Evolutionary conservation across 1,139 yeast species (phyloP), one percentile per base, ranked within the genome.

Genomic region (Cylindricascospora bacillispora): DNA sequence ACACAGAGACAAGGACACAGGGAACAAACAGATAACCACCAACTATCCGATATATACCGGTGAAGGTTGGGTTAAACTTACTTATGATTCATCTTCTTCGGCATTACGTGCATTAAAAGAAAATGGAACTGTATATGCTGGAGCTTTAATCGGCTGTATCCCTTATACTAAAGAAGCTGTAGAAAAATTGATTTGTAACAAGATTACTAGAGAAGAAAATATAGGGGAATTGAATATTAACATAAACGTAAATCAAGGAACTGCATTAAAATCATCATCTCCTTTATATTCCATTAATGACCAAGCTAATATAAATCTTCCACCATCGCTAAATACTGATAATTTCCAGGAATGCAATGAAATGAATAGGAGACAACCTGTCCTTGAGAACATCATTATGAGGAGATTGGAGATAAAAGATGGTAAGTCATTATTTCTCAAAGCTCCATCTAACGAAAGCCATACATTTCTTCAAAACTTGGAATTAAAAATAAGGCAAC

Each of bases 51-150:
- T 85, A 11, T 79, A 74, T 51, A 69, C 89, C 9, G 97, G 95
- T 1, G 69, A 71, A 26, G 77, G 83, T 28, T 89, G 97, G 95
- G 73, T 85, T 15, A 81, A 83, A 48, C 54, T 89, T 31, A 85
- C 95, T 1, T 89, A 73, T 53, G 81, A 74, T 36, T 76, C 75
- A 37, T 71, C 81, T 3, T 62, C 75, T 3, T 68, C 86, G 9
- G 95, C 95, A 1, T 57, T 73, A 16, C 74, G 92, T 33, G 95
- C 97, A 0, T 59, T 85, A 25, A 75, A 76, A 40, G 94, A 85
- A 44, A 82, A 81, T 47, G 93, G 93, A 1, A 58, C 67, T 13
- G 70, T 78, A 2, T 67, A 77, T 43, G 77, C 76, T 32, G 89
- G 85, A 0, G 67, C 70, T 12, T 63, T 78, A 31, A 62, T 82